These are phyloP conservation scores for Bifiguratus adelaidae DNA, from an alignment of 192 early-diverging fungal species.

Conservation along the genomic window DNA sequence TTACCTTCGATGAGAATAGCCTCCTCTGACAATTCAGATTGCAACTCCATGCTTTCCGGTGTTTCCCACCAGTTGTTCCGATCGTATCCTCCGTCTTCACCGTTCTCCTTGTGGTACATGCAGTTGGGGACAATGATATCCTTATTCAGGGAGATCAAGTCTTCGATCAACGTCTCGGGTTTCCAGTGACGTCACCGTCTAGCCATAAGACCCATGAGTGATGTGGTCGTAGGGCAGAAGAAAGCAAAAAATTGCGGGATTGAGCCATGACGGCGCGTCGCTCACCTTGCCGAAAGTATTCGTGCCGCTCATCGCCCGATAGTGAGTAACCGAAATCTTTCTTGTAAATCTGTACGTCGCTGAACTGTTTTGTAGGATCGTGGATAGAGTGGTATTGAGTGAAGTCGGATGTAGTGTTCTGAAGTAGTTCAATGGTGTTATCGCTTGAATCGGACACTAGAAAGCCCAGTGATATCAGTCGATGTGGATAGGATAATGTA, in stretches of 20 bases:
- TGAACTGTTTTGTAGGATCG: slow-evolving; percentile 32
- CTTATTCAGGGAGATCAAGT: slow-evolving; percentile 39
- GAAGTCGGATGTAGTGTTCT: slow-evolving; percentile 8
- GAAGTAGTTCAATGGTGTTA: slow-evolving; percentile 31
- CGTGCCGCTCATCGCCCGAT: slow-evolving; percentile 35
- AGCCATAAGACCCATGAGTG: slow-evolving; percentile 52
- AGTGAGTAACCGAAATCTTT: slow-evolving; percentile 44
- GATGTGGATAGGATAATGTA: slow-evolving; percentile 35
- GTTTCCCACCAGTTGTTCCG: slow-evolving; percentile 61
- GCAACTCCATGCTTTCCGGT: slow-evolving; percentile 26
- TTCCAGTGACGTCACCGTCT: slow-evolving; percentile 44
- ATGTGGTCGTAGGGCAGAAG: slow-evolving; percentile 32
- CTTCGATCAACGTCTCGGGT: slow-evolving; percentile 38
- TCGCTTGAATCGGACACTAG: slow-evolving; percentile 49
- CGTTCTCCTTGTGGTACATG: slow-evolving; percentile 20
- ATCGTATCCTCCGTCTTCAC: slow-evolving; percentile 34
- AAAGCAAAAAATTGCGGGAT: slow-evolving; percentile 44
- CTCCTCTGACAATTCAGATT: slow-evolving; percentile 12
- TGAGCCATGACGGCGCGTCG: slow-evolving; percentile 44
- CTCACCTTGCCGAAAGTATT: slow-evolving; percentile 34
- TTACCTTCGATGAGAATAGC: slow-evolving; percentile 30
- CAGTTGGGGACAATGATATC: slow-evolving; percentile 51
- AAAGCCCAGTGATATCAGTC: slow-evolving; percentile 38
- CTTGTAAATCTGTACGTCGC: slow-evolving; percentile 36
- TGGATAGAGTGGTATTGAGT: background rate